Base-by-base conservation (phyloP, 352 stramenopile genomes). In the Phytophthora quininea region DNA sequence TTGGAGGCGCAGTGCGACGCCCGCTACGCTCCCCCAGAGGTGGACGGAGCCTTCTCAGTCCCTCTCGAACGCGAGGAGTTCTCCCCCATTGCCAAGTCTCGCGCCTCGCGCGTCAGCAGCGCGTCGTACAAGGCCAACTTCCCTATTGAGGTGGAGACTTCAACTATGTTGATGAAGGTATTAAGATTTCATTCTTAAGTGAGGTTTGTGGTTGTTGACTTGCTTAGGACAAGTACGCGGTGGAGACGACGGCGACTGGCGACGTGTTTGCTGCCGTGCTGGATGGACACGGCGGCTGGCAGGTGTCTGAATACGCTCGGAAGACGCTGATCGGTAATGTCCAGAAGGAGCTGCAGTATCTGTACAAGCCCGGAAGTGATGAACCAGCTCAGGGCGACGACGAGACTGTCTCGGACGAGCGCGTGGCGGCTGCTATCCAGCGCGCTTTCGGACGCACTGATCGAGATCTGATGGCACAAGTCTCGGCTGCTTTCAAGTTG, bases 271-370 rank as follows among this genome's bases (percentile, higher is more conserved):
- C 87, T 15, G 79, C 80, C 24, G 94, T 97, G 30, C 84, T 97
- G 51, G 93, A 98, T 67, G 93, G 93, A 3, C 93, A 98, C 63
- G 93, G 94, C 92, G 94, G 94, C 11, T 98, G 94, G 94, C 94
- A 98, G 46, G 92, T 96, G 27, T 92, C 92, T 1, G 93, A 98
- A 64, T 98, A 95, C 50, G 86, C 84, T 10, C 76, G 79, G 33
- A 87, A 88, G 67, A 81, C 81, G 51, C 64, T 97, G 42, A 87
- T 95, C 54, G 77, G 76, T 38, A 94, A 97, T 64, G 82, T 97
- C 15, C 73, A 90, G 64, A 86, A 89, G 55, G 82, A 90, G 73
- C 67, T 93, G 7, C 62, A 67, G 51, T 73, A 81, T 64, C 67
- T 89, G 45, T 77, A 79, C 73, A 81, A 84, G 52, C 46, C 62